These are phyloP conservation scores for Sphaerosporella brunnea DNA, from an alignment of 495 filamentous ascomycete species.

Conservation along the genomic window DNA sequence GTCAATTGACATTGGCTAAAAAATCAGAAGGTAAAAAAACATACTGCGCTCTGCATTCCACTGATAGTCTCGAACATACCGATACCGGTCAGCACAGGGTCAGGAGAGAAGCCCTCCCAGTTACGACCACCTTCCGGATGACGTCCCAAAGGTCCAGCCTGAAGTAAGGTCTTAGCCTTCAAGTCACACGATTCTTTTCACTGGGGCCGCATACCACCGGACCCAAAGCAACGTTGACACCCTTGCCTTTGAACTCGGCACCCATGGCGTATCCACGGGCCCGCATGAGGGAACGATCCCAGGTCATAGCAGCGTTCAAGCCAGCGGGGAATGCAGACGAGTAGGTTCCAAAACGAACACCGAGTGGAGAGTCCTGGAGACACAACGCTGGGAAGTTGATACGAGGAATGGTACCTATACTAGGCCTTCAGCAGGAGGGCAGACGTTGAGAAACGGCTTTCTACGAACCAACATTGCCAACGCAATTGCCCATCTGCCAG, in stretches of 20 bases:
- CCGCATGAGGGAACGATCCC: slow-evolving; percentile 55
- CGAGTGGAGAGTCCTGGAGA: slow-evolving; percentile 78
- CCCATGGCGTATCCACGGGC: slow-evolving; percentile 64
- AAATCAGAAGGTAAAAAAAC: too few relatives aligned
- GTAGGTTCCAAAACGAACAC: slow-evolving; percentile 60
- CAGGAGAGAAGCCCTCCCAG: slow-evolving; percentile 68
- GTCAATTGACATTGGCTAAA: too few relatives aligned
- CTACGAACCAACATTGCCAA: slow-evolving; percentile 41
- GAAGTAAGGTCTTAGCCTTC: not conserved
- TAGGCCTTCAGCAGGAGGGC: too few relatives aligned
- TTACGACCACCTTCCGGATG: slow-evolving; percentile 66
- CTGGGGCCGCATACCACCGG: slow-evolving; percentile 37
- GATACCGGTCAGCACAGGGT: slow-evolving; percentile 59
- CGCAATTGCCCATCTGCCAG: slow-evolving; percentile 63
- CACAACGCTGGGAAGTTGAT: slow-evolving; percentile 69
- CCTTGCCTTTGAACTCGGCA: slow-evolving; percentile 60
- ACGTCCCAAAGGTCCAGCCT: slow-evolving; percentile 63
- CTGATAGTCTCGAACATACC: slow-evolving; percentile 56
- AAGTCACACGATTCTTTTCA: not conserved
- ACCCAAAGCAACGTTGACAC: slow-evolving; percentile 69
- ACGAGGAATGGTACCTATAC: slow-evolving; percentile 45
- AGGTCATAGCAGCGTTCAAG: slow-evolving; percentile 67
- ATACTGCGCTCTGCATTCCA: slow-evolving; percentile 55
- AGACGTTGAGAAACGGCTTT: not conserved
- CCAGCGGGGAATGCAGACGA: slow-evolving; percentile 67